A percentile compares a stretch with the other conserved stretches of the same genome.
These are phyloP conservation scores for Pythium dissotocum DNA, from an alignment of 352 stramenopile genomes.

Conservation along the genomic window DNA sequence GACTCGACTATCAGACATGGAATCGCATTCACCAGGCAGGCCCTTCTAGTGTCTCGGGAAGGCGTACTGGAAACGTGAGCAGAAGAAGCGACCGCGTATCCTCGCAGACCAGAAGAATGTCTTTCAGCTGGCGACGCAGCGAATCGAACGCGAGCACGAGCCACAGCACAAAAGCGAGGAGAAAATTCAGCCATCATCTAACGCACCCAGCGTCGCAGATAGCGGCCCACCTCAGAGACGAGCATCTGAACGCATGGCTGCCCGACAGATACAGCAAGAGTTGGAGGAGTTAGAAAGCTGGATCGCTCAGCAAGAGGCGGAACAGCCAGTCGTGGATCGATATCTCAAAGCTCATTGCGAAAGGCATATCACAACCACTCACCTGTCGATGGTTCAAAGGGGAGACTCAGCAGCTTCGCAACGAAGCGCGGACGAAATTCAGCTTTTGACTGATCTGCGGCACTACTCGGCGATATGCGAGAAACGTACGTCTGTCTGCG, in stretches of 20 bases:
- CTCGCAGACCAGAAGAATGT: constrained; percentile 30
- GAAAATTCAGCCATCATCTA: background rate
- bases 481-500: constrained; percentile 36
- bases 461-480: constrained; percentile 35
- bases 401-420: background rate
- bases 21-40: background rate
- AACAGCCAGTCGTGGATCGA: constrained; percentile 22
- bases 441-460: constrained; percentile 37
- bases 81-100: constrained; percentile 35
- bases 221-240: constrained; percentile 4
- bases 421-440: constrained; percentile 19
- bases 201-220: background rate
- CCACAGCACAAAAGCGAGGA: background rate
- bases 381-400: constrained; percentile 5
- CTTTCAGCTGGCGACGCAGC: constrained; percentile 28
- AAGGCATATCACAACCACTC: constrained; percentile 15
- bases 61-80: constrained; percentile 38
- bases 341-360: constrained; percentile 21
- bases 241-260: constrained; percentile 25
- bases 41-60: constrained; percentile 35
- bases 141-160: background rate
- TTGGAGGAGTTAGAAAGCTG: constrained; percentile 20
- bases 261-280: constrained; percentile 23
- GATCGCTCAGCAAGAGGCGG: constrained; percentile 12
- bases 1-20: background rate